These are phyloP conservation scores for Cylindrotheca closterium DNA, from an alignment of 108 stramenopile species.

Conservation along the genomic window DNA sequence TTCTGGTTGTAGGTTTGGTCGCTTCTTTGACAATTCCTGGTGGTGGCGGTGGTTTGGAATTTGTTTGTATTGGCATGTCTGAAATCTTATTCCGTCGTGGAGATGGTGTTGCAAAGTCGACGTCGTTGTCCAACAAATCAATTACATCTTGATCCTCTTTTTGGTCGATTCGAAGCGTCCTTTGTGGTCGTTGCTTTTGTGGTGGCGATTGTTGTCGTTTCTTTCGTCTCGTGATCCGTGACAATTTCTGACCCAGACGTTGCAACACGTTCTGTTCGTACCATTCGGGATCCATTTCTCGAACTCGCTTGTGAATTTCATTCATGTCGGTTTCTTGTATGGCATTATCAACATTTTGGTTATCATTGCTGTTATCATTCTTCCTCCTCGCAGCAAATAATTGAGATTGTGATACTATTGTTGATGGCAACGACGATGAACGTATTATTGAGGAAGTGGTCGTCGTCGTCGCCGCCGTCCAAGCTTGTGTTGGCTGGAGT, in stretches of 20 bases:
- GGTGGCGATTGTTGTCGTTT: slow-evolving; percentile 8
- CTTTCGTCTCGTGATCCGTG: slow-evolving; percentile 9
- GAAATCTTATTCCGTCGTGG: too few species aligned
- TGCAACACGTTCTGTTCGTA: slow-evolving; percentile 37
- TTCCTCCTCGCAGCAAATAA: too few species aligned
- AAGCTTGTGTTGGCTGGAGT: too few species aligned
- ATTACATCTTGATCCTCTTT: neutral
- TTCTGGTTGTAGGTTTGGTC: too few species aligned
- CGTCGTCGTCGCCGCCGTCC: too few species aligned
- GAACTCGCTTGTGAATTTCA: slow-evolving; percentile 11
- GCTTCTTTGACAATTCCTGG: too few species aligned
- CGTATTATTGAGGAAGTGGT: too few species aligned
- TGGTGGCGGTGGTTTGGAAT: too few species aligned
- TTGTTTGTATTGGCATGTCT: too few species aligned
- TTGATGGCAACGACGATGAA: too few species aligned
- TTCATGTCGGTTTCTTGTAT: neutral
- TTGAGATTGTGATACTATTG: too few species aligned
- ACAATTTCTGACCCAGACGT: slow-evolving; percentile 30
- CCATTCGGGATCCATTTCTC: slow-evolving; percentile 38
- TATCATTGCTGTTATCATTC: neutral
- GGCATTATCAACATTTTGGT: neutral
- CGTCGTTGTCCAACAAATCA: neutral
- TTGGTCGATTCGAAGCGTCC: neutral
- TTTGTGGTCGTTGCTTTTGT: neutral
- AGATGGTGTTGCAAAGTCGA: too few species aligned